Percentiles rank a stretch among this genome's conserved stretches.
These are phyloP conservation scores for Vitis rotundifolia DNA, from an alignment of 164 flowering plant species.

Conservation along the genomic window DNA sequence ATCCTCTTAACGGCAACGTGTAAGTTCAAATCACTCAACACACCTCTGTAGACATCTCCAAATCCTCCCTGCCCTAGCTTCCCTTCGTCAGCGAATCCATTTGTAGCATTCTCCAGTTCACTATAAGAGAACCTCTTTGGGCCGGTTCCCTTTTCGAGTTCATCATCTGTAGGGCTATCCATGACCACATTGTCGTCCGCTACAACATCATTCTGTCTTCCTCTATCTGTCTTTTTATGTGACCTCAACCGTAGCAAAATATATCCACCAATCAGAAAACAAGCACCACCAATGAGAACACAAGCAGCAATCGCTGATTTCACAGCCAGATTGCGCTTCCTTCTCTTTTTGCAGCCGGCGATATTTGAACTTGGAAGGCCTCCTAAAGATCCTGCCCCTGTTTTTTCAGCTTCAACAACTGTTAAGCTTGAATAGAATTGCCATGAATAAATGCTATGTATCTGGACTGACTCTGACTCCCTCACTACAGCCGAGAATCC, in stretches of 20 bases:
- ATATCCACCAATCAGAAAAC: background rate
- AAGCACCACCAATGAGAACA: background rate
- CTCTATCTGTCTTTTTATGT: background rate
- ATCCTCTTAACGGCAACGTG: background rate
- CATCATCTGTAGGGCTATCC: background rate
- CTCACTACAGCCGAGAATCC: conserved; percentile 7
- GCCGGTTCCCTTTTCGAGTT: background rate
- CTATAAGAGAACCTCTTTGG: background rate
- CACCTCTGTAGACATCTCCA: conserved; percentile 20
- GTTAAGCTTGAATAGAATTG: conserved; percentile 23
- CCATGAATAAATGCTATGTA: conserved; percentile 18
- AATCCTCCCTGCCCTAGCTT: conserved; percentile 31
- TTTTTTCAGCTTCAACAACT: background rate
- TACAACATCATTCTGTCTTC: background rate
- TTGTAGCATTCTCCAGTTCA: background rate
- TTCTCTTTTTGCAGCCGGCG: background rate
- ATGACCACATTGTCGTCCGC: too few relatives aligned
- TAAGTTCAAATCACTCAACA: background rate
- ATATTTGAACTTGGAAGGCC: background rate
- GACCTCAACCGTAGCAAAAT: background rate
- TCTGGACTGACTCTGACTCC: background rate
- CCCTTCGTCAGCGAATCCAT: conserved; percentile 20
- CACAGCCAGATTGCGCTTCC: background rate
- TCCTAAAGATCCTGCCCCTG: too few relatives aligned
- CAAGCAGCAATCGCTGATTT: conserved; percentile 8